Conservation (phyloP, 2,329 filamentous ascomycete genomes). For the Microsporum canis region DNA sequence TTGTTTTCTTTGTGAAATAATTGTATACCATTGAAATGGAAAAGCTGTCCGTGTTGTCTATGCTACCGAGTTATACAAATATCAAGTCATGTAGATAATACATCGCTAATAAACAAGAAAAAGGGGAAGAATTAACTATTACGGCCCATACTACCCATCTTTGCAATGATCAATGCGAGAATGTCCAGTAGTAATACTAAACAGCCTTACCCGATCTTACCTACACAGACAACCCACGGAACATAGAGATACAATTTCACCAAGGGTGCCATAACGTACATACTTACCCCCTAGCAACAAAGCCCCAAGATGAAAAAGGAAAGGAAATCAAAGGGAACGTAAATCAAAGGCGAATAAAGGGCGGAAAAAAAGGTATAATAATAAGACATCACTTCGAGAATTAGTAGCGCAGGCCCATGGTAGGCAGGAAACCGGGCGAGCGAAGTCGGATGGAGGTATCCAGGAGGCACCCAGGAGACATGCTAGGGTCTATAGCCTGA, state of each 20-base stretch:
- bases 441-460: neutral
- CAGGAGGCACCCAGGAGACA: neutral
- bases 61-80: neutral
- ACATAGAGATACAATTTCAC: slow-evolving; percentile 4
- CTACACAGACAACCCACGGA: slow-evolving; percentile 15
- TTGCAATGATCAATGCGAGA: slow-evolving; percentile 14
- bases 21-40: neutral
- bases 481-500: neutral
- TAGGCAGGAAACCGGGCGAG: neutral
- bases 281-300: slow-evolving; percentile 27
- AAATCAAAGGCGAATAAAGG: slow-evolving; percentile 9
- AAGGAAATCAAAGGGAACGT: slow-evolving; percentile 16
- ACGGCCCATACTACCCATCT: slow-evolving; percentile 1
- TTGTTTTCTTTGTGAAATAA: neutral
- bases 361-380: neutral
- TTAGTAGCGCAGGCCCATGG: neutral
- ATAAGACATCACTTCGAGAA: slow-evolving; percentile 4
- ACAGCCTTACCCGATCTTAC: slow-evolving; percentile 37
- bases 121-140: neutral
- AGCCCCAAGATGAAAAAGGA: slow-evolving; percentile 22
- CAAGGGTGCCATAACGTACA: slow-evolving; percentile 28
- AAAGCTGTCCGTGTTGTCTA: neutral
- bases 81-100: neutral
- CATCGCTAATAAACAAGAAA: neutral
- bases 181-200: slow-evolving; percentile 13